Evolutionary conservation across 2,329 filamentous ascomycete genomes (phyloP), one percentile per base, ranked within the genome.

Genomic region (Neobulgaria alba): DNA sequence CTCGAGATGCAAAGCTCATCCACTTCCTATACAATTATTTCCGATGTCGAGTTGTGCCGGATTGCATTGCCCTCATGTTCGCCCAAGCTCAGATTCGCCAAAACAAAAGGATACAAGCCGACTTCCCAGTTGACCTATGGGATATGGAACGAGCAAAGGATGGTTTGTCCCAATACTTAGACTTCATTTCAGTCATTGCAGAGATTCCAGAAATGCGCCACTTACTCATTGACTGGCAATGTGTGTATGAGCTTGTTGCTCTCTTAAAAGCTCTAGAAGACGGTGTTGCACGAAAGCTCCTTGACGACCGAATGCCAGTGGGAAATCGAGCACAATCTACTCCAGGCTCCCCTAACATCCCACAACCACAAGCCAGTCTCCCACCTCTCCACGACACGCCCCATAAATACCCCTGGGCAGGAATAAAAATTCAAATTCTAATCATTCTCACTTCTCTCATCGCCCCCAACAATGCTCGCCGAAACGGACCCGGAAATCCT

Each of bases 121-220:
- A 95, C 56, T 96, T 95, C 55, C 90, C 90, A 0, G 79, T 95
- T 2, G 93, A 96, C 55, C 75, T 88, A 34, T 96, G 90, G 90
- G 90, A 96, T 56, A 94, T 96, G 83, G 90, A 96, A 60, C 79
- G 90, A 10, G 90, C 93, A 43, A 95, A 94, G 60, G 90, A 96
- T 57, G 90, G 90, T 1, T 77, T 96, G 1, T 87, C 89, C 38
- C 89, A 95, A 61, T 95, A 94, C 57, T 76, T 96, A 2, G 89
- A 95, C 54, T 94, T 96, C 59, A 83, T 95, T 39, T 87, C 84
- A 12, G 89, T 92, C 0, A 76, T 95, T 19, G 88, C 86, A 0
- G 89, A 95, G 57, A 83, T 90, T 54, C 73, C 81, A 32, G 82
- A 86, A 37, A 87, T 87, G 68, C 85, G 93, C 48, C 74, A 78